phyloP scores from a whole-genome alignment of 305 asterid species.

The Stenogyne calaminthoides region DNA sequence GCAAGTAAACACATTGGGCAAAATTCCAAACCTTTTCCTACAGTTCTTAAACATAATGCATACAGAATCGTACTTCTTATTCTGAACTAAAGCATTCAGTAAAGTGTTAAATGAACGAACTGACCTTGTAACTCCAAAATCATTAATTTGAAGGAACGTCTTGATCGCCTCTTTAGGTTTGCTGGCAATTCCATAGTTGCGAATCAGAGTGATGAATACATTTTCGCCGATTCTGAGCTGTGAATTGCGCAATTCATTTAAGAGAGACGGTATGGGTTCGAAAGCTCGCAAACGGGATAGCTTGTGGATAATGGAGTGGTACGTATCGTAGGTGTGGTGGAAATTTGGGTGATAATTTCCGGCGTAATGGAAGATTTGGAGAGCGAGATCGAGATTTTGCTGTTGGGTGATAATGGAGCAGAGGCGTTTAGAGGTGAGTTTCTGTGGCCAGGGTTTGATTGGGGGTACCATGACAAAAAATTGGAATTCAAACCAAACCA shows the following conservation, averaged over 20 bases:
- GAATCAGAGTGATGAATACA: conserved; percentile 60
- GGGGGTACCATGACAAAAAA: conserved; percentile 89
- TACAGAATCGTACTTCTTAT: conserved; percentile 73
- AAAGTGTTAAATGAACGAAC: conserved; percentile 73
- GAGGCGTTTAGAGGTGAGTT: conserved; percentile 69
- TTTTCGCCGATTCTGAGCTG: conserved; percentile 60
- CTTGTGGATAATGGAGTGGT: conserved; percentile 69
- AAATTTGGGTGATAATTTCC: conserved; percentile 67
- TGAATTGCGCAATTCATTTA: conserved; percentile 49
- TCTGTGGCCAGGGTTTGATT: conserved; percentile 86
- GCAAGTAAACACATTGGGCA: conserved; percentile 82
- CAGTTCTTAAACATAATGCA: conserved; percentile 69
- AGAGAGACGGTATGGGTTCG: conserved; percentile 53
- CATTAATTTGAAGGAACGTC: conserved; percentile 58
- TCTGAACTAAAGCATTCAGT: conserved; percentile 80
- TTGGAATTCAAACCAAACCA: too few species aligned
- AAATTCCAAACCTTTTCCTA: conserved; percentile 55
- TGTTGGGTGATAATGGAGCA: conserved; percentile 63
- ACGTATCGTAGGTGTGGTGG: conserved; percentile 66
- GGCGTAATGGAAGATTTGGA: conserved; percentile 79
- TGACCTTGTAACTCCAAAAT: conserved; percentile 65
- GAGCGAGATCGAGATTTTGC: conserved; percentile 70
- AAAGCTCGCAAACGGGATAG: conserved; percentile 71
- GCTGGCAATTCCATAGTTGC: conserved; percentile 79
- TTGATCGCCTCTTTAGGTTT: conserved; percentile 69